Evolutionary conservation across 768 basidiomycete species (phyloP).

Genomic region (Galerina sulciceps): DNA sequence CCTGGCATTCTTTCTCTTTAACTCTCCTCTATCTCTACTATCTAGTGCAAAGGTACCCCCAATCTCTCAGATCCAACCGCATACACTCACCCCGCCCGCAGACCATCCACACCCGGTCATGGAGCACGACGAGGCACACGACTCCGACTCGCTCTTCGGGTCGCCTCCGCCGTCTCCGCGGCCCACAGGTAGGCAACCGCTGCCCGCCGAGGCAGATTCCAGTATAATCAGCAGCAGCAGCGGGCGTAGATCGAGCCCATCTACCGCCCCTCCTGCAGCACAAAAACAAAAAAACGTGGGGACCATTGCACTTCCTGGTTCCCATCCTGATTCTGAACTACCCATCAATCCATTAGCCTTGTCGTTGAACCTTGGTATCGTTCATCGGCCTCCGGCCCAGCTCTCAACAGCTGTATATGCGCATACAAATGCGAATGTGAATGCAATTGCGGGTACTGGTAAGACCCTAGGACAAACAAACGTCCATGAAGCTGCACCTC

Average conservation of each 20-base stretch:
- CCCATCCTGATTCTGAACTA: conserved; percentile 88
- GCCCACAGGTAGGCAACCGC: conserved; percentile 73
- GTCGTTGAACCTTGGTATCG: conserved; percentile 48
- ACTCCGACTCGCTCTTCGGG: conserved; percentile 85
- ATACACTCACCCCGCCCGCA: not conserved
- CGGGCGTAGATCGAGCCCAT: conserved; percentile 23
- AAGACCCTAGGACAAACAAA: not conserved
- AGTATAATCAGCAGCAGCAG: conserved; percentile 23
- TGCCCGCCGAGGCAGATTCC: conserved; percentile 50
- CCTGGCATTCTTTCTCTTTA: not conserved
- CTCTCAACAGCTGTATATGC: not conserved
- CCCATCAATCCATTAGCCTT: conserved; percentile 80
- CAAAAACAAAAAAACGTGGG: conserved; percentile 78
- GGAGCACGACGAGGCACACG: conserved; percentile 45
- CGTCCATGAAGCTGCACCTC: not conserved
- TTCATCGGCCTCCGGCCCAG: conserved; percentile 43
- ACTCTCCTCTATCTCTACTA: not conserved
- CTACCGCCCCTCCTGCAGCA: conserved; percentile 42
- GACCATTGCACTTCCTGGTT: conserved; percentile 98
- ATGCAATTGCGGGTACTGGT: not conserved
- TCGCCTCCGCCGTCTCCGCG: conserved; percentile 73
- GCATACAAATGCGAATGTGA: not conserved
- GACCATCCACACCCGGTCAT: not conserved
- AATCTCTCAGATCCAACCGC: not conserved
- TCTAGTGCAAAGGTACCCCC: not conserved